Base-by-base conservation (phyloP, 2,329 filamentous ascomycete genomes). In the Coniochaeta hoffmannii region DNA sequence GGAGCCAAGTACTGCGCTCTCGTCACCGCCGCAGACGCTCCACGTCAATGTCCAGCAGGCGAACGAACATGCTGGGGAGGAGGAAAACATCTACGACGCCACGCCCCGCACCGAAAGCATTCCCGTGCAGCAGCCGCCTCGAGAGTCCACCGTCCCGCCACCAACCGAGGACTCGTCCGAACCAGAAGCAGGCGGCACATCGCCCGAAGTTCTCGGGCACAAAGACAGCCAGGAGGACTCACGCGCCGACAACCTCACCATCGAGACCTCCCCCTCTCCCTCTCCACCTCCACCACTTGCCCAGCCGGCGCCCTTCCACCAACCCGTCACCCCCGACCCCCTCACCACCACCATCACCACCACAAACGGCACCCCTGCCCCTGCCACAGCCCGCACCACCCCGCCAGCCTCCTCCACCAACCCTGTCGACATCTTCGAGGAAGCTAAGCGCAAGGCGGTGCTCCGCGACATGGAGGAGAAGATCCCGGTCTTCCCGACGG, bases 391-490 rank as follows among this genome's bases (percentile, higher is more conserved):
- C 55, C 52, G 59, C 19, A 60, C 63, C 11, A 59, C 63, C 50
- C 56, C 63, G 36, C 64, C 65, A 2, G 62, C 66, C 53, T 64
- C 63, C 3, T 28, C 41, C 35, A 59, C 63, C 53, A 66, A 60
- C 22, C 63, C 67, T 22, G 65, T 64, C 6, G 67, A 69, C 55
- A 66, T 71, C 57, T 69, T 67, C 54, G 73, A 76, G 28, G 73
- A 76, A 36, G 71, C 73, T 56, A 72, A 74, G 66, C 72, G 77
- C 28, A 74, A 71, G 57, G 64, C 72, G 56, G 66, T 76, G 46
- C 66, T 76, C 9, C 66, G 71, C 17, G 68, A 71, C 8, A 75
- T 78, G 57, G 79, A 82, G 63, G 79, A 82, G 66, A 81, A 82
- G 69, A 82, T 82, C 24, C 69, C 74, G 10, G 67, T 68, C 62